Percentiles rank a stretch among this genome's conserved stretches.
Evolutionary conservation across 106 monocot genomes (phyloP).

Genomic region (Chionographis japonica): DNA sequence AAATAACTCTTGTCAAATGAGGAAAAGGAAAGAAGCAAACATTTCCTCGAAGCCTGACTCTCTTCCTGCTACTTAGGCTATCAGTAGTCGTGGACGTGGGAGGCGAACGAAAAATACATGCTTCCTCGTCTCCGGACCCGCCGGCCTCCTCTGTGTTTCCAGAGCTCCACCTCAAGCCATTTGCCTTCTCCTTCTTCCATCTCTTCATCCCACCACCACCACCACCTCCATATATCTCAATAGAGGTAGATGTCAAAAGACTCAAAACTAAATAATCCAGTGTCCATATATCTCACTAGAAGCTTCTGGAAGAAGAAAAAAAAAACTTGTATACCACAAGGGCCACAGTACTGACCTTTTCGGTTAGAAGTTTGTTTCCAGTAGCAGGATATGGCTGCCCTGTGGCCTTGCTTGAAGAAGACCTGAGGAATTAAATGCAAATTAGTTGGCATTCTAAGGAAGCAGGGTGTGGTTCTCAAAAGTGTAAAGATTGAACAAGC

Average conservation of each 20-base stretch:
- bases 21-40: constrained; percentile 1
- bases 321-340: neutral
- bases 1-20: neutral
- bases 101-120: constrained; percentile 1
- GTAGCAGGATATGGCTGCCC: constrained; percentile 3
- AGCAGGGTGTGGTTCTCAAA: neutral
- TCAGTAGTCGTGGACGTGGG: neutral
- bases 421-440: constrained; percentile 13
- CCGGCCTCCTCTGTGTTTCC: neutral
- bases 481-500: neutral
- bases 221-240: too few relatives aligned
- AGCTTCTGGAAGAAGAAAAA: too few relatives aligned
- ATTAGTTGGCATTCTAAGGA: neutral
- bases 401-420: constrained; percentile 14
- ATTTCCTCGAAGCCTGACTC: constrained; percentile 28
- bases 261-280: too few relatives aligned
- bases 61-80: constrained; percentile 19
- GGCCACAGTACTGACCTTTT: constrained; percentile 20
- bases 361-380: constrained; percentile 2
- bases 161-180: constrained; percentile 4
- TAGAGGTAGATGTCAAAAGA: too few relatives aligned
- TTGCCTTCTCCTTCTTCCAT: constrained; percentile 6
- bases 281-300: too few relatives aligned
- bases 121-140: neutral
- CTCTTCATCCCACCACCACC: neutral